Percentiles rank a stretch among this genome's conserved stretches.
phyloP scores from a whole-genome alignment of 345 rosid species.

The Microcos paniculata region DNA sequence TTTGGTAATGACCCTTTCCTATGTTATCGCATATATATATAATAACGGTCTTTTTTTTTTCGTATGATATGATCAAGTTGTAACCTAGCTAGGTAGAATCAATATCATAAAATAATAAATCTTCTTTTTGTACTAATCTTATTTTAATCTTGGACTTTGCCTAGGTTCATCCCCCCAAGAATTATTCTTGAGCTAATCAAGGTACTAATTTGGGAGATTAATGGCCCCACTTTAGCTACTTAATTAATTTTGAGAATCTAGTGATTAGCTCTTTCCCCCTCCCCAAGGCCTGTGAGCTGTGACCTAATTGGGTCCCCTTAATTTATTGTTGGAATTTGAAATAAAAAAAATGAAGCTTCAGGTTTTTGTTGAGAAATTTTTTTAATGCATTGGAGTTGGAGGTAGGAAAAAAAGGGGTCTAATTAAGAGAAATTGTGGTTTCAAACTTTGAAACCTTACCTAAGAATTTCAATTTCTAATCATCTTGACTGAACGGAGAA shows the following conservation, averaged over 20 bases:
- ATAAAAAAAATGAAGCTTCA: not conserved
- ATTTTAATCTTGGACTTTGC: not conserved
- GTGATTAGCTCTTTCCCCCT: not conserved
- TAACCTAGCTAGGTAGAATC: too few relatives aligned
- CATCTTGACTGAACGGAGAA: too few relatives aligned
- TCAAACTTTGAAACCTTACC: too few relatives aligned
- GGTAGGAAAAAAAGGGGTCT: too few relatives aligned
- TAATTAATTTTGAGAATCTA: not conserved
- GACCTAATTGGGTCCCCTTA: not conserved
- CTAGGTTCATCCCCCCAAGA: not conserved
- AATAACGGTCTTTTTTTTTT: not conserved
- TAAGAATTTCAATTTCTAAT: too few relatives aligned
- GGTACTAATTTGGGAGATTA: slow-evolving; percentile 5
- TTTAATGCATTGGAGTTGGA: not conserved
- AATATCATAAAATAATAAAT: not conserved
- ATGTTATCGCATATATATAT: not conserved
- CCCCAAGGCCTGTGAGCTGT: not conserved
- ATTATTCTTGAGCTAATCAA: slow-evolving; percentile 2
- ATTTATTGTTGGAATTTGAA: not conserved
- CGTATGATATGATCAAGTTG: not conserved
- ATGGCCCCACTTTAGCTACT: not conserved
- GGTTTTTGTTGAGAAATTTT: not conserved
- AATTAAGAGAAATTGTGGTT: too few relatives aligned
- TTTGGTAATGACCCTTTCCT: not conserved
- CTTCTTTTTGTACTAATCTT: not conserved